Evolutionary conservation across 371 early-diverging fungal genomes (phyloP), one percentile per base, ranked within the genome.

Genomic region (Mortierella sp.): DNA sequence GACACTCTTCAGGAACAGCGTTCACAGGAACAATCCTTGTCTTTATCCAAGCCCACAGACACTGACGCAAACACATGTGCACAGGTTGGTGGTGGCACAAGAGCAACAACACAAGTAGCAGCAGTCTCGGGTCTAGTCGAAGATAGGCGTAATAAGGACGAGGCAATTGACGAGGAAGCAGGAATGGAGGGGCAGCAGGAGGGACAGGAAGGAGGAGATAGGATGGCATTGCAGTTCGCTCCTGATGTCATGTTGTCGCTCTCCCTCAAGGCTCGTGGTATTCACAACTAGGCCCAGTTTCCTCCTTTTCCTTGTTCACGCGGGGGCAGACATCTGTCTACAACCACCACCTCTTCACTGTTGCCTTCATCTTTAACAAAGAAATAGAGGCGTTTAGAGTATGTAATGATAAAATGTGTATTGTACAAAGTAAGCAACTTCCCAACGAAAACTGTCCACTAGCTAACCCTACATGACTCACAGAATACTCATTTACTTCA

Each of bases 381-480:
- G 16, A 59, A 14, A 14, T 28, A 61, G 19, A 34, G 21, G 16
- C 34, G 34, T 59, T 59, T 59, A 59, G n/a, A 55, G 26, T 14
- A 16, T 61, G 61, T 61, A 61, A 61, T 31, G 34, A 61, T 61
- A 61, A 61, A 61, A 61, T 61, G 28, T 67, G 67, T 67, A 67
- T 40, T 67, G 40, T 67, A 67, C 64, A 64, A 61, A 31, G 34
- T 59, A 40, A 59, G 28, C 28, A 64, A 13, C n/a, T 54, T 5
- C n/a, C 19, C 43, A 40, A 40, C 43, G 43, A 40, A 6, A 6
- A 2, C 6, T 2, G 43, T 40, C 43, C 43, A 6, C 16, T 28
- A 26, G 28, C 57, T 26, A n/a, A 0, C 14, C 14, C 43, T 40
- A 40, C 43, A 50, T 50, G 50, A 14, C 50, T 50, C 50, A 50